Evolutionary conservation across 257 asterid genomes (phyloP).

Genomic region (Plantago major): DNA sequence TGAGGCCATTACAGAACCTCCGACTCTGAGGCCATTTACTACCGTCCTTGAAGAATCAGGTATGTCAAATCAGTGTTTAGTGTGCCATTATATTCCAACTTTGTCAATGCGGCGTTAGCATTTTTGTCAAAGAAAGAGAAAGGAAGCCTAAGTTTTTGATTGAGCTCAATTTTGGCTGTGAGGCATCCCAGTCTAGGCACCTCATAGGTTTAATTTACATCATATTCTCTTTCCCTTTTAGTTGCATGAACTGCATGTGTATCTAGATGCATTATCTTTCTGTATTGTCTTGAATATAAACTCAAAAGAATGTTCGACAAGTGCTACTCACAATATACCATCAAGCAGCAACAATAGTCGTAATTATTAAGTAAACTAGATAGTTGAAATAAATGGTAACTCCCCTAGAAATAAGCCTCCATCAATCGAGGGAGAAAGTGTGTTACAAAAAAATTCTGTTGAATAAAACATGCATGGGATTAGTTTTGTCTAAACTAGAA

Average conservation of each 20-base stretch:
- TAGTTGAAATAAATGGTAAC: no score
- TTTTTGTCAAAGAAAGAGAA: slow-evolving; percentile 41
- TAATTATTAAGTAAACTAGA: no score
- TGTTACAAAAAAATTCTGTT: neutral
- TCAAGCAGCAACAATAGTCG: no score
- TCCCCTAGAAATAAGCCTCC: no score
- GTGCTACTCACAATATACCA: no score
- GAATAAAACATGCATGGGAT: slow-evolving; percentile 1
- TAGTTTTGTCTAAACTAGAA: neutral
- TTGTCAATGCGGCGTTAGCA: slow-evolving; percentile 32
- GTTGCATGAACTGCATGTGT: neutral
- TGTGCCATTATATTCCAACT: slow-evolving; percentile 30
- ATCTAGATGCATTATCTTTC: neutral
- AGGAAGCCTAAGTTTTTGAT: slow-evolving; percentile 47
- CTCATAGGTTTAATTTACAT: neutral
- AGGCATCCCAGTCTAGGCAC: slow-evolving; percentile 5
- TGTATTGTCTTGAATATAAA: no score
- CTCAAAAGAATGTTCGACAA: no score
- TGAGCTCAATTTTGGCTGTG: slow-evolving; percentile 21
- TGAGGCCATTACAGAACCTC: slow-evolving; percentile 26
- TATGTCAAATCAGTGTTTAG: slow-evolving; percentile 28
- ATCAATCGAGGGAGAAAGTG: neutral
- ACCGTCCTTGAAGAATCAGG: slow-evolving; percentile 36
- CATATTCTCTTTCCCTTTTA: slow-evolving; percentile 2
- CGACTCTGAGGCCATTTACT: slow-evolving; percentile 51